Evolutionary conservation across 2,329 filamentous ascomycete species (phyloP), one percentile per base, ranked within the genome.

Genomic region (Ophiostoma pallidulum): DNA sequence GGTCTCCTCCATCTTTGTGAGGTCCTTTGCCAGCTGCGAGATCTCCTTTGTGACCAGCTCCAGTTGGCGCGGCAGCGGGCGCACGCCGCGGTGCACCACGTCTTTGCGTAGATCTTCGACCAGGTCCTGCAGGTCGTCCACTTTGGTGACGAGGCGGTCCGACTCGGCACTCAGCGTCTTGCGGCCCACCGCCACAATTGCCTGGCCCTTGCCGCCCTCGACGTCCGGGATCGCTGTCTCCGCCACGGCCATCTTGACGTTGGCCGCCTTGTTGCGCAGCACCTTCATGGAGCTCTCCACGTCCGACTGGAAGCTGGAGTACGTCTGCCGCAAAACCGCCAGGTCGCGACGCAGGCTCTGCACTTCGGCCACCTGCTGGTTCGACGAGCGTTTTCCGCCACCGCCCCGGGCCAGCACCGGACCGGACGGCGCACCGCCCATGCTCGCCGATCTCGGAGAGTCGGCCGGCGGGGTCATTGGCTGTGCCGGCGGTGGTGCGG

Each of bases 41-140:
- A 98, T 89, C 58, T 97, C 91, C 66, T 92, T 94, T 55, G 84
- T 84, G 18, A 96, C 90, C 32, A 72, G 72, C 66, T 97, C 92
- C 39, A 98, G 79, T 68, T 96, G 90, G 51, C 90, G 80, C 6
- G 91, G 90, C 31, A 94, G 71, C 8, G 92, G 92, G 31, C 92
- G 84, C 39, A 98, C 92, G 49, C 92, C 92, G 50, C 92, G 86
- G 50, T 82, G 75, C 40, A 98, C 92, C 39, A 98, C 92, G 60
- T 98, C 92, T 69, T 98, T 97, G 52, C 92, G 88, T 37, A 98
- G 76, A 62, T 98, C 92, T 65, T 98, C 92, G 18, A 98, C 87
- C 47, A 92, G 73, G 64, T 98, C 92, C 66, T 97, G 92, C n/a
- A 98, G 75, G 60, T 97, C 91, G 61, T 98, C 92, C 10, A 98